Conservation (phyloP, 148 eudicot species). For the Rheum nobile region DNA sequence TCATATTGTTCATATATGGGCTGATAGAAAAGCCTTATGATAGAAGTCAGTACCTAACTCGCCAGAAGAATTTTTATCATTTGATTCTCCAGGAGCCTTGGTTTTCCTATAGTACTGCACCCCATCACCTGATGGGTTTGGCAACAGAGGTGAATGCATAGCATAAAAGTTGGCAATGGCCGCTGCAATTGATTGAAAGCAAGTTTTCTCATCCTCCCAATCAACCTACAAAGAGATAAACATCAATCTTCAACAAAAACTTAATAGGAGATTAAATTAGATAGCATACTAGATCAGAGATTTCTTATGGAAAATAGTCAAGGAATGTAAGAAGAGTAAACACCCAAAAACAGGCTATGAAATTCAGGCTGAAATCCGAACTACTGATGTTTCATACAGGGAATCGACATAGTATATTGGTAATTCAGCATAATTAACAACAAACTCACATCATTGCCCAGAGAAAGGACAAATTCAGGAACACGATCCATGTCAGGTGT, state of each 20-base stretch:
- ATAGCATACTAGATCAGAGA: not conserved
- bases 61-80: constrained; percentile 19
- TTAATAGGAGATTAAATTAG: not conserved
- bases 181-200: constrained; percentile 89
- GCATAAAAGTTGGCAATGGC: constrained; percentile 90
- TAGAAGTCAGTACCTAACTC: constrained; percentile 31
- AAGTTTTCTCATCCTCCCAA: constrained; percentile 85
- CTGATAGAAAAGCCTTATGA: not conserved
- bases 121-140: constrained; percentile 87
- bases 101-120: constrained; percentile 46
- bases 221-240: constrained; percentile 46
- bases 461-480: constrained; percentile 76
- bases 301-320: not conserved
- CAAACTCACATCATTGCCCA: constrained; percentile 85
- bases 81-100: constrained; percentile 17
- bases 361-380: not conserved
- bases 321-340: not conserved
- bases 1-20: not conserved
- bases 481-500: constrained; percentile 96
- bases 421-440: constrained; percentile 2
- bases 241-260: not conserved
- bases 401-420: not conserved
- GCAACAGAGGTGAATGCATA: constrained; percentile 89
- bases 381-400: not conserved
- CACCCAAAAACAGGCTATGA: not conserved